Percentiles rank a stretch among this genome's conserved stretches.
phyloP scores from a whole-genome alignment of 495 filamentous ascomycete species.

The Penicillium angulare region DNA sequence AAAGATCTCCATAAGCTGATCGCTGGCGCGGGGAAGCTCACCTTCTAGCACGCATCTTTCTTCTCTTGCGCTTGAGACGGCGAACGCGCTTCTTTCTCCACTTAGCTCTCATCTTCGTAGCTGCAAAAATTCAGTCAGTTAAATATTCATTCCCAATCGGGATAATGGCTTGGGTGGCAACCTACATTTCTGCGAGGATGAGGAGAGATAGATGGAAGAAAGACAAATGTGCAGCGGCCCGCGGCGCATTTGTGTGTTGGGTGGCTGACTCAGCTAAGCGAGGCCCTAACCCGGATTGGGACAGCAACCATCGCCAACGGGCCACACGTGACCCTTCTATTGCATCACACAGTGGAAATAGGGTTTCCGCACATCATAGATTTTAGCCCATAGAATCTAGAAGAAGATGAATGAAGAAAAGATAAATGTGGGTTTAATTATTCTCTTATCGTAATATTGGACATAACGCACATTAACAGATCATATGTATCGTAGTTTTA shows the following conservation, averaged over 20 bases:
- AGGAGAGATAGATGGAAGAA: conserved; percentile 52
- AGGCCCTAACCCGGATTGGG: conserved; percentile 35
- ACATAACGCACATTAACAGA: neutral
- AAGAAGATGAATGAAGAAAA: neutral
- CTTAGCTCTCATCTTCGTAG: conserved; percentile 93
- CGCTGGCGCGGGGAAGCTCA: conserved; percentile 46
- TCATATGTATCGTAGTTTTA: neutral
- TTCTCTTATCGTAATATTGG: neutral
- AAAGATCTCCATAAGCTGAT: neutral
- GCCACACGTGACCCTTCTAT: conserved; percentile 14
- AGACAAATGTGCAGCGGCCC: conserved; percentile 34
- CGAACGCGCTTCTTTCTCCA: conserved; percentile 99
- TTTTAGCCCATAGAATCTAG: neutral
- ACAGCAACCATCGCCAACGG: neutral
- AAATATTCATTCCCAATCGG: conserved; percentile 2
- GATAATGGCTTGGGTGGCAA: conserved; percentile 17
- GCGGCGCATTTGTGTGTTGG: conserved; percentile 46
- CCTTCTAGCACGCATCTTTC: conserved; percentile 96
- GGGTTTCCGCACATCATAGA: conserved; percentile 12
- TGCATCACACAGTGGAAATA: conserved; percentile 25
- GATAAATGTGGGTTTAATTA: conserved; percentile 3
- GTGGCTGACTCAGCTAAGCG: conserved; percentile 43
- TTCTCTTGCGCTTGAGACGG: conserved; percentile 96
- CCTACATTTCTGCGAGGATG: conserved; percentile 55
- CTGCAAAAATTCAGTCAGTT: conserved; percentile 23